These are phyloP conservation scores for Saccharomycopsis lassenensis DNA, from an alignment of 805 yeast species.

Conservation along the genomic window DNA sequence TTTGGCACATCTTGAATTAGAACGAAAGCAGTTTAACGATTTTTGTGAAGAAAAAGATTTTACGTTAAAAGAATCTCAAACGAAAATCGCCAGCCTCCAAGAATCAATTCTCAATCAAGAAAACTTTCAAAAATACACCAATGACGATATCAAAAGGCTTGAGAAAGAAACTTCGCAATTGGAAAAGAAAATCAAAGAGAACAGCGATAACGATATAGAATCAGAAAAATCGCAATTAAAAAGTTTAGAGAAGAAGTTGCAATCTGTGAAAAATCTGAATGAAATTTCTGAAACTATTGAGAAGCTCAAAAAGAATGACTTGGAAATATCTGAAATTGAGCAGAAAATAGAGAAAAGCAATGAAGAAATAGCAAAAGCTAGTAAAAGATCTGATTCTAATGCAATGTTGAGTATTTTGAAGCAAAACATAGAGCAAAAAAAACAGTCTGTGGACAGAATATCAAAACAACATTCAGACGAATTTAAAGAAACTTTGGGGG, in stretches of 20 bases:
- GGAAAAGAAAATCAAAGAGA: slow-evolving; percentile 28
- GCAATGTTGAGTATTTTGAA: slow-evolving; percentile 40
- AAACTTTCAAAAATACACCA: slow-evolving; percentile 25
- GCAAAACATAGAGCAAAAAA: slow-evolving; percentile 29
- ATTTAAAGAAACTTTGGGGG: slow-evolving; percentile 20
- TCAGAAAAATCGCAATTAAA: slow-evolving; percentile 34
- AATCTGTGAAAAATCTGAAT: slow-evolving; percentile 23
- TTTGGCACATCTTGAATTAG: too few relatives aligned
- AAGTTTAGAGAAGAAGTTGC: slow-evolving; percentile 28
- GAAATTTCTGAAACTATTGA: slow-evolving; percentile 24
- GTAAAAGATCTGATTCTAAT: slow-evolving; percentile 46
- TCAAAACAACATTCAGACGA: slow-evolving; percentile 20
- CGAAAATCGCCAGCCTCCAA: slow-evolving; percentile 1
- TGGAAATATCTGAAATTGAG: slow-evolving; percentile 29
- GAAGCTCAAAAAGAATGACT: slow-evolving; percentile 30
- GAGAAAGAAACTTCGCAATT: slow-evolving; percentile 29
- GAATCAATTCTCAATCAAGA: slow-evolving; percentile 5
- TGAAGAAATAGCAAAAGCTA: slow-evolving; percentile 38
- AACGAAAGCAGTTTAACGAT: slow-evolving; percentile 18
- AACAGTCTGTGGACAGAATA: slow-evolving; percentile 24
- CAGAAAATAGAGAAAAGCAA: slow-evolving; percentile 41
- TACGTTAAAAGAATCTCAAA: slow-evolving; percentile 5
- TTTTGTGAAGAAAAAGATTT: slow-evolving; percentile 13
- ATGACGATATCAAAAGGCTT: slow-evolving; percentile 29
- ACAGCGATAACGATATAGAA: slow-evolving; percentile 31